These are phyloP conservation scores for Hemileccinum rubropunctum DNA, from an alignment of 768 basidiomycete genomes.

Conservation along the genomic window DNA sequence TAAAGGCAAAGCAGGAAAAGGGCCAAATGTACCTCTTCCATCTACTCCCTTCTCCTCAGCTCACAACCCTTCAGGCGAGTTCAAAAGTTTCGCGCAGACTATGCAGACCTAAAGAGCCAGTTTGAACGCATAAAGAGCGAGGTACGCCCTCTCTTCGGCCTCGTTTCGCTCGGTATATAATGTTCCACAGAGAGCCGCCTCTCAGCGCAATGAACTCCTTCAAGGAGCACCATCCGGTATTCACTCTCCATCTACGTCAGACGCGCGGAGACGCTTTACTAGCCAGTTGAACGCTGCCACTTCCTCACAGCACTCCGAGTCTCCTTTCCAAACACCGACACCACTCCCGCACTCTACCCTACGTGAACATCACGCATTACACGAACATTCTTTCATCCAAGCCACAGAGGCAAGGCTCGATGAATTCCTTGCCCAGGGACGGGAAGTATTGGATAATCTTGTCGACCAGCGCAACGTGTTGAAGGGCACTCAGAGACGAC, in stretches of 20 bases:
- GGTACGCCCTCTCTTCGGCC: conserved; percentile 18
- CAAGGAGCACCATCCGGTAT: conserved; percentile 40
- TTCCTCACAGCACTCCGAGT: conserved; percentile 73
- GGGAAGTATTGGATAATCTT: conserved; percentile 87
- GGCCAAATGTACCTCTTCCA: conserved; percentile 68
- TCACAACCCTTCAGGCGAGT: conserved; percentile 62
- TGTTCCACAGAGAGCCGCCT: conserved; percentile 49
- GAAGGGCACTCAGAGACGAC: conserved; percentile 87
- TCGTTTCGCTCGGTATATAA: background rate
- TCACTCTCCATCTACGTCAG: conserved; percentile 32
- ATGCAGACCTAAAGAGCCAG: conserved; percentile 74
- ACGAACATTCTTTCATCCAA: conserved; percentile 88
- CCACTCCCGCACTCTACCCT: conserved; percentile 51
- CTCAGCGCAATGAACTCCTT: conserved; percentile 66
- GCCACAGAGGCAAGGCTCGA: conserved; percentile 81
- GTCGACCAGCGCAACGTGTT: conserved; percentile 90
- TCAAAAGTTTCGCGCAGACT: conserved; percentile 87
- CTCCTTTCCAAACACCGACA: conserved; percentile 72
- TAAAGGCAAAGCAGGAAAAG: conserved; percentile 95
- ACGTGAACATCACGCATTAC: conserved; percentile 76
- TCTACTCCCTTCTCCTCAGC: conserved; percentile 1
- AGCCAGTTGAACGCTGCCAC: conserved; percentile 34
- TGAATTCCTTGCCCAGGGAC: conserved; percentile 88
- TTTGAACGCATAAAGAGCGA: conserved; percentile 78
- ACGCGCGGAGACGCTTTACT: conserved; percentile 65